Evolutionary conservation across 2,329 filamentous ascomycete genomes (phyloP), one percentile per base, ranked within the genome.

Genomic region (Chaetomium sp.): DNA sequence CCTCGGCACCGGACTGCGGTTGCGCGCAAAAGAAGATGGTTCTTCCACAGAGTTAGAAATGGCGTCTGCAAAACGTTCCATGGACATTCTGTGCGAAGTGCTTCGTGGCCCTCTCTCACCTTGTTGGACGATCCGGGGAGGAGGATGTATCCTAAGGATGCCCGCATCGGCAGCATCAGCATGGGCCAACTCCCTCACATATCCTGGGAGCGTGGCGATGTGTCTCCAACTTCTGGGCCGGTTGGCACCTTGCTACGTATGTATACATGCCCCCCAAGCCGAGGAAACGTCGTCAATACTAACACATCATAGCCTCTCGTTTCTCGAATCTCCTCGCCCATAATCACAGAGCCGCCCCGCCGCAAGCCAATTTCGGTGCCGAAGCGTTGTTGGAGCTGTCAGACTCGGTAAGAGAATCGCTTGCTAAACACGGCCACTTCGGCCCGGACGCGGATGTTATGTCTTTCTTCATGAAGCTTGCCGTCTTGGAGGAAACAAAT

Each of bases 381-480:
- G 35, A 38, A 1, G 47, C 68, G 0, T 65, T 81, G 2, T 70
- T 82, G 4, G 69, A 76, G 19, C 73, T 84, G 6, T 81, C 79
- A 42, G 79, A 84, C 65, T 73, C 75, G 1, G 72, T 80, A 38
- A 76, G 82, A 2, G 67, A 69, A 2, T 76, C 73, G 10, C 71
- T 83, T 1, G 68, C 70, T 9, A 68, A 74, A 7, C 69, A 74
- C 9, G 73, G 74, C 42, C 70, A 60, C 5, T 70, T 78, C 1
- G 78, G 78, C 0, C 70, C 74, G 0, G 70, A 76, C 35, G 72
- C 72, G 21, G 73, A 77, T n/a, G 74, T 74, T 45, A 70, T 81
- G n/a, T 75, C 75, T 62, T 70, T 67, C 7, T 79, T 82, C 64
- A 68, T 84, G 19, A 71, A 78, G 13, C 72, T 75, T 1, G 74